Evolutionary conservation across 208 protist species (phyloP).

Genomic region (Endotrypanum monterogeii): DNA sequence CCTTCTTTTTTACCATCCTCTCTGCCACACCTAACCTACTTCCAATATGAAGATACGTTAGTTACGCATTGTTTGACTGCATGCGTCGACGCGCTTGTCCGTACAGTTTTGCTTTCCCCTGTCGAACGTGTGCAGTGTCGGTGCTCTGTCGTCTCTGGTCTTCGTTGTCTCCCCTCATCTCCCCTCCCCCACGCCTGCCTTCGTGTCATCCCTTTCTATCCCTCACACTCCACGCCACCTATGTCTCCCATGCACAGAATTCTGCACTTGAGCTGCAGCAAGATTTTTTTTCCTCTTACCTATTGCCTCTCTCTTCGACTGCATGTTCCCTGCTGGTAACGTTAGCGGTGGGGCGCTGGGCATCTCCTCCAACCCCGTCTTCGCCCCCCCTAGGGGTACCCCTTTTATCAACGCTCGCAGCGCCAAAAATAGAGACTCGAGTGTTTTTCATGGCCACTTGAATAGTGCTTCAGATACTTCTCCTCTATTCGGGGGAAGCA

Average conservation of each 20-base stretch:
- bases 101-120: too few relatives aligned
- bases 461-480: not conserved
- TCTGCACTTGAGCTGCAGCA: too few relatives aligned
- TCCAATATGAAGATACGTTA: too few relatives aligned
- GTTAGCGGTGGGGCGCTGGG: conserved; percentile 16
- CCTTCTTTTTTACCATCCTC: too few relatives aligned
- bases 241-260: too few relatives aligned
- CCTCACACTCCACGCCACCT: too few relatives aligned
- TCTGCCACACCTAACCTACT: too few relatives aligned
- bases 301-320: not conserved
- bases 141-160: too few relatives aligned
- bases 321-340: conserved; percentile 13
- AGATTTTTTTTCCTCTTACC: conserved; percentile 3
- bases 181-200: not conserved
- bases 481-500: not conserved
- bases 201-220: not conserved
- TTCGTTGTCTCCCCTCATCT: too few relatives aligned
- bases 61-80: too few relatives aligned
- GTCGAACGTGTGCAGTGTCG: too few relatives aligned
- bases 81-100: too few relatives aligned
- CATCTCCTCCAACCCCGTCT: not conserved
- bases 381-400: not conserved
- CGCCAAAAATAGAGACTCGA: not conserved
- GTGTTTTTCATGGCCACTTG: not conserved
- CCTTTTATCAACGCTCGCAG: not conserved